Conservation (phyloP, 2,329 filamentous ascomycete genomes). For the Penicillium thymicola region DNA sequence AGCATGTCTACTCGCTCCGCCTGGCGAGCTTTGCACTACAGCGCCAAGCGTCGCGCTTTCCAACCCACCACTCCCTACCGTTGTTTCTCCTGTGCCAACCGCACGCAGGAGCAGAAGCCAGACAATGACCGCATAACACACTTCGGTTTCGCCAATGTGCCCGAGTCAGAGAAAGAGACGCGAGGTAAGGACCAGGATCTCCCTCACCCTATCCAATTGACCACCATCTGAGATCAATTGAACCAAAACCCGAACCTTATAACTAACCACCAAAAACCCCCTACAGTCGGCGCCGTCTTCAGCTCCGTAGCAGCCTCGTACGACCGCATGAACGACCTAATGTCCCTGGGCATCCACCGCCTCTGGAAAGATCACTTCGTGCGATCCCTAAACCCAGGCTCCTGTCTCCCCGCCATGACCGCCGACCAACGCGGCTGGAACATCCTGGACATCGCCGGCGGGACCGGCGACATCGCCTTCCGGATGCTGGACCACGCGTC, state of each 20-base stretch:
- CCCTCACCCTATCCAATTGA: background rate
- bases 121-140: constrained; percentile 66
- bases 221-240: background rate
- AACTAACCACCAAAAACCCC: constrained; percentile 1
- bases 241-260: background rate
- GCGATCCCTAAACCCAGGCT: constrained; percentile 80
- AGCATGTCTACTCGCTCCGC: constrained; percentile 35
- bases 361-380: constrained; percentile 99
- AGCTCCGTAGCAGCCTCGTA: constrained; percentile 92
- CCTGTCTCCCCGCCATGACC: constrained; percentile 39
- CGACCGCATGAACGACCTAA: constrained; percentile 98
- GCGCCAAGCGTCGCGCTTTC: constrained; percentile 30
- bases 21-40: constrained; percentile 38
- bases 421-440: constrained; percentile 53
- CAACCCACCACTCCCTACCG: constrained; percentile 38
- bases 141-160: constrained; percentile 85
- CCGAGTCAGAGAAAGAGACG: constrained; percentile 72
- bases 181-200: constrained; percentile 47
- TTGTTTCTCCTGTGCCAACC: constrained; percentile 52
- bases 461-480: constrained; percentile 96
- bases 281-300: constrained; percentile 78
- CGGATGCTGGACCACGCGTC: constrained; percentile 88
- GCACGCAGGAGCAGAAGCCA: constrained; percentile 37
- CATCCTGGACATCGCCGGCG: constrained; percentile 94
- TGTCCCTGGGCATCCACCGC: constrained; percentile 95